phyloP scores from a whole-genome alignment of 805 yeast genomes.

The Yarrowia sp. region DNA sequence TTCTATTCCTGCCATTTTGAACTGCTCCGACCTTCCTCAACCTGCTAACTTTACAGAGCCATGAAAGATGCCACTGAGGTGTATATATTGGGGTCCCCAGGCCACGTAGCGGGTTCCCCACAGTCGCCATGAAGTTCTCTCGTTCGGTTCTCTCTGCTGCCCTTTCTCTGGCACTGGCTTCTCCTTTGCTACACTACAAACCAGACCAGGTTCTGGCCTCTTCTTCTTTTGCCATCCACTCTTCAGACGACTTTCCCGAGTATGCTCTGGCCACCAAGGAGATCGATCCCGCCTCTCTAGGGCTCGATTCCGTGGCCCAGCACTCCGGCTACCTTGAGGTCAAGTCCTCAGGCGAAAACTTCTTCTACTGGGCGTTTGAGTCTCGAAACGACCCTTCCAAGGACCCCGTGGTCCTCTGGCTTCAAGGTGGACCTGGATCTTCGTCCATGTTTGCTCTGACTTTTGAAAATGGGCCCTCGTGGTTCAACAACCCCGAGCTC shows the following conservation, averaged over 20 bases:
- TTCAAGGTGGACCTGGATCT: slow-evolving; percentile 90
- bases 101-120: slow-evolving; percentile 10
- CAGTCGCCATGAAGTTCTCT: slow-evolving; percentile 34
- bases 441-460: slow-evolving; percentile 79
- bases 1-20: slow-evolving; percentile 12
- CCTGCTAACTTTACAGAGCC: not conserved
- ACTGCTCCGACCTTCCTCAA: slow-evolving; percentile 11
- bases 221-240: slow-evolving; percentile 1
- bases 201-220: not conserved
- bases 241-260: slow-evolving; percentile 13
- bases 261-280: slow-evolving; percentile 24
- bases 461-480: slow-evolving; percentile 82
- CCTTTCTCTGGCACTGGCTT: slow-evolving; percentile 31
- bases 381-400: slow-evolving; percentile 78
- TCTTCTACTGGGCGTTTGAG: slow-evolving; percentile 80
- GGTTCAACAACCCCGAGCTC: slow-evolving; percentile 60
- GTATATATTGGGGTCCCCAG: slow-evolving; percentile 10
- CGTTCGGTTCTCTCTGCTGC: slow-evolving; percentile 15
- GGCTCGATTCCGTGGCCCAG: slow-evolving; percentile 78
- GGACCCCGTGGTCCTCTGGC: slow-evolving; percentile 82
- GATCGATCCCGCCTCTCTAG: slow-evolving; percentile 55
- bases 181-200: slow-evolving; percentile 20
- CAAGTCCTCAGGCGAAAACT: slow-evolving; percentile 76
- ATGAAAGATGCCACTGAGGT: not conserved
- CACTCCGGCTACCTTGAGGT: slow-evolving; percentile 84